Percentiles rank a stretch among this genome's conserved stretches.
phyloP scores from a whole-genome alignment of 805 yeast species.

The Candida coquimbonensis region DNA sequence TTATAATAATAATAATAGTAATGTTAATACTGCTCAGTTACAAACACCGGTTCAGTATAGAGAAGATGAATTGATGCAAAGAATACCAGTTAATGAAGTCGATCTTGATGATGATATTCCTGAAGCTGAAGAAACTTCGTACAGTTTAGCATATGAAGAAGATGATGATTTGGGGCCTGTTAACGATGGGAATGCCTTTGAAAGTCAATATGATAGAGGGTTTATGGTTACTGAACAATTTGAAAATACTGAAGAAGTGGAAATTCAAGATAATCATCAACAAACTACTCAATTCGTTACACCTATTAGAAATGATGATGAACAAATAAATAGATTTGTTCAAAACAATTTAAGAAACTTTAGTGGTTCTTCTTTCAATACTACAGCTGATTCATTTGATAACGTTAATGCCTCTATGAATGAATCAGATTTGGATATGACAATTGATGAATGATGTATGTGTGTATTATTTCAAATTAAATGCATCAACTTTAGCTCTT shows the following conservation, averaged over 20 bases:
- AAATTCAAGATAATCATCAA: not conserved
- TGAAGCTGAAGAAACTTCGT: slow-evolving; percentile 32
- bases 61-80: slow-evolving; percentile 4
- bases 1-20: too few relatives aligned
- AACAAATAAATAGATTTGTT: slow-evolving; percentile 1
- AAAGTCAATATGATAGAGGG: slow-evolving; percentile 22
- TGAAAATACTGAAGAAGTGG: slow-evolving; percentile 8
- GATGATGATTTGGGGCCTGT: slow-evolving; percentile 24
- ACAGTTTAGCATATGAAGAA: slow-evolving; percentile 27
- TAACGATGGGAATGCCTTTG: slow-evolving; percentile 14
- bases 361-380: slow-evolving; percentile 5
- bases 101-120: slow-evolving; percentile 40
- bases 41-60: slow-evolving; percentile 2
- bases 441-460: slow-evolving; percentile 28
- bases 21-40: not conserved
- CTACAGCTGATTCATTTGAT: slow-evolving; percentile 10
- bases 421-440: slow-evolving; percentile 37
- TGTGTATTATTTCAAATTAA: slow-evolving; percentile 8
- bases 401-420: slow-evolving; percentile 24
- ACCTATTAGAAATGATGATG: slow-evolving; percentile 6
- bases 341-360: slow-evolving; percentile 3
- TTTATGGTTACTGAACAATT: slow-evolving; percentile 23
- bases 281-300: slow-evolving; percentile 10
- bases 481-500: slow-evolving; percentile 70
- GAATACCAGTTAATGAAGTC: slow-evolving; percentile 4